Base-by-base conservation (phyloP, 1,139 yeast genomes). In the Diutina ranongensis region DNA sequence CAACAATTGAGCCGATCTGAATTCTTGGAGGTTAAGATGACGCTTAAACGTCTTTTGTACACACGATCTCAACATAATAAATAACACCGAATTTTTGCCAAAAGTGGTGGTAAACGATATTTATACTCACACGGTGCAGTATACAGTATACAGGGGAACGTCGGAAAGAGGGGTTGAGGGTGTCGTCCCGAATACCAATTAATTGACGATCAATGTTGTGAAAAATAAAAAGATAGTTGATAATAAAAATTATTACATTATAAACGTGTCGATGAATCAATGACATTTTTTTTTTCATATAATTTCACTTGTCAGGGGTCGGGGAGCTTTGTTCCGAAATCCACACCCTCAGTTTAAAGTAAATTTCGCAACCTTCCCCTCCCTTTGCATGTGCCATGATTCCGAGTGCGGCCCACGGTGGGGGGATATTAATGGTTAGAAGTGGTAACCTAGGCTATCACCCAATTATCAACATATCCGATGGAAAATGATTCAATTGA, bases 21-120 rank as follows among this genome's bases (percentile, higher is more conserved):
- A 94, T 70, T 92, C 99, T 63, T 92, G 98, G 57, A 92, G 80
- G 34, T 97, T 88, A 57, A 89, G 72, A 67, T 71, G 72, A 76
- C 97, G 80, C 59, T 74, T 75, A 51, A 48, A 54, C 45, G 46
- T 48, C 53, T 22, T 35, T 35, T 35, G 40, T 18, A 35, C 40
- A 22, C 40, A 35, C n/a, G 27, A 20, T 35, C 40, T 35, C 25
- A 35, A 35, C 40, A 35, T 35, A 20, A 22, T 35, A 20, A 5
- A 28, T 19, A 25, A 25, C 28, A 5, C 5, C 34, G 15, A 4
- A 12, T 31, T 12, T 31, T 31, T 31, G 8, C 34, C 34, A 31
- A 4, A 10, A 31, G 13, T 9, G 28, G 34, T 9, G 34, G 15
- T 15, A 31, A 31, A 10, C 34, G 13, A 15, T 31, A 31, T 31